Conservation (phyloP, 2,329 filamentous ascomycete genomes). For the Myriangium duriaei region DNA sequence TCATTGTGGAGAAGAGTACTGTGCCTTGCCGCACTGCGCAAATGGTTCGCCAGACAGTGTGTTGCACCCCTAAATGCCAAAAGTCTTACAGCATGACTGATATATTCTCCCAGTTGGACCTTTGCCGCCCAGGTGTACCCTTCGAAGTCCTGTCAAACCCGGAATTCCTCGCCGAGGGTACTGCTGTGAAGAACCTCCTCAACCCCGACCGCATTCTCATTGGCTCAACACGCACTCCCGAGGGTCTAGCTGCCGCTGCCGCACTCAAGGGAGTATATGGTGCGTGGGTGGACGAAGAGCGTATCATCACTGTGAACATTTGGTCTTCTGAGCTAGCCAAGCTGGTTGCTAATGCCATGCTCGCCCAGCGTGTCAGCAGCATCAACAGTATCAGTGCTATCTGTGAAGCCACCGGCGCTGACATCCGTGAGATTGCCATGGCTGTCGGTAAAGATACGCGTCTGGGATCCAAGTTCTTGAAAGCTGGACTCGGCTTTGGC, state of each 20-base stretch:
- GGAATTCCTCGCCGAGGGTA: slow-evolving; percentile 69
- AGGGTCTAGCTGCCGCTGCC: slow-evolving; percentile 50
- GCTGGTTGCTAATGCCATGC: slow-evolving; percentile 66
- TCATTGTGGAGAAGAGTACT: slow-evolving; percentile 71
- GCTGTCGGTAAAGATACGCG: slow-evolving; percentile 55
- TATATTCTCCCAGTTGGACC: slow-evolving; percentile 33
- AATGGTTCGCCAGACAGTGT: slow-evolving; percentile 52
- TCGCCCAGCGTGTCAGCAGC: slow-evolving; percentile 67
- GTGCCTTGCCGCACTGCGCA: slow-evolving; percentile 64
- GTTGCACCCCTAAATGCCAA: not conserved
- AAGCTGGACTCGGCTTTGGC: slow-evolving; percentile 65
- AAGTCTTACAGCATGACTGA: not conserved
- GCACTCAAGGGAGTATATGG: slow-evolving; percentile 55
- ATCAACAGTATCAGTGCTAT: slow-evolving; percentile 74
- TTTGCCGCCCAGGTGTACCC: slow-evolving; percentile 39
- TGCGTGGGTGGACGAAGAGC: slow-evolving; percentile 53
- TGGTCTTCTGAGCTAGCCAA: slow-evolving; percentile 72
- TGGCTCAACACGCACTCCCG: slow-evolving; percentile 49
- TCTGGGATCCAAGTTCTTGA: slow-evolving; percentile 61
- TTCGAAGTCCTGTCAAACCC: slow-evolving; percentile 74
- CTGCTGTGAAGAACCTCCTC: slow-evolving; percentile 58
- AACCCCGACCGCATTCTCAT: slow-evolving; percentile 64
- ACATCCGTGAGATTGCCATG: slow-evolving; percentile 58
- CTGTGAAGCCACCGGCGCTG: slow-evolving; percentile 63
- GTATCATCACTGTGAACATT: slow-evolving; percentile 59